These are phyloP conservation scores for Zhuliangozyma parablackwelliae DNA, from an alignment of 1,139 yeast species.

Conservation along the genomic window DNA sequence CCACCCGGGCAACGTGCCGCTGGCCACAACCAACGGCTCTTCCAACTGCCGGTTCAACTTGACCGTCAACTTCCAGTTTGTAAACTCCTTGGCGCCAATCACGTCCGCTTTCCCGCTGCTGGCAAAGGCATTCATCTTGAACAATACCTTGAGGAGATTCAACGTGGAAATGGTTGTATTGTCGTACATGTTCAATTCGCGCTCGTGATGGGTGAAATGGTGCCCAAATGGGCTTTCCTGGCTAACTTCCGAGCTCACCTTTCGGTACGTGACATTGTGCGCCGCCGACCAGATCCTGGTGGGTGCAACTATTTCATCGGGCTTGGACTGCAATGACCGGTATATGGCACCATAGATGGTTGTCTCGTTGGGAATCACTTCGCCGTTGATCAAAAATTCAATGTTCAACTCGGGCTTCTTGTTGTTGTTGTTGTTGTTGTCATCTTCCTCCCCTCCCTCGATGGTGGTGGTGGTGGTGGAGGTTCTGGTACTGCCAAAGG, in stretches of 20 bases:
- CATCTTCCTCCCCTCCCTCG: slow-evolving; percentile 10
- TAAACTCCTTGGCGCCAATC: slow-evolving; percentile 46
- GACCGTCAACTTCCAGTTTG: slow-evolving; percentile 81
- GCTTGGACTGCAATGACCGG: slow-evolving; percentile 41
- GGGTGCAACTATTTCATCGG: slow-evolving; percentile 44
- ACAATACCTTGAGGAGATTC: slow-evolving; percentile 51
- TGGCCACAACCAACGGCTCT: slow-evolving; percentile 83
- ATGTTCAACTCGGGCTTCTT: slow-evolving; percentile 23
- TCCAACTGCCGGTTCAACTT: slow-evolving; percentile 84
- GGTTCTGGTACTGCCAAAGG: slow-evolving; percentile 4
- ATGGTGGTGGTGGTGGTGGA: not conserved
- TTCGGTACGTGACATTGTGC: slow-evolving; percentile 53
- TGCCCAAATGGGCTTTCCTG: slow-evolving; percentile 13
- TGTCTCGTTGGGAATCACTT: slow-evolving; percentile 60
- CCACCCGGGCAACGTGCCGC: slow-evolving; percentile 89
- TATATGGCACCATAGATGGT: slow-evolving; percentile 81
- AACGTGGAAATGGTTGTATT: slow-evolving; percentile 46
- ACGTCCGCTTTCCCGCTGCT: slow-evolving; percentile 10
- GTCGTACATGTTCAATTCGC: slow-evolving; percentile 35
- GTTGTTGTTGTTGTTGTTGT: slow-evolving; percentile 7
- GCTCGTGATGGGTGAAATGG: slow-evolving; percentile 19
- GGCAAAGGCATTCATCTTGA: slow-evolving; percentile 37
- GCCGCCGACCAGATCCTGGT: slow-evolving; percentile 51
- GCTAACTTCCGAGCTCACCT: slow-evolving; percentile 18
- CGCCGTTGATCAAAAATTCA: slow-evolving; percentile 62